These are phyloP conservation scores for Pogostemon cablin DNA, from an alignment of 257 asterid genomes.

Conservation along the genomic window DNA sequence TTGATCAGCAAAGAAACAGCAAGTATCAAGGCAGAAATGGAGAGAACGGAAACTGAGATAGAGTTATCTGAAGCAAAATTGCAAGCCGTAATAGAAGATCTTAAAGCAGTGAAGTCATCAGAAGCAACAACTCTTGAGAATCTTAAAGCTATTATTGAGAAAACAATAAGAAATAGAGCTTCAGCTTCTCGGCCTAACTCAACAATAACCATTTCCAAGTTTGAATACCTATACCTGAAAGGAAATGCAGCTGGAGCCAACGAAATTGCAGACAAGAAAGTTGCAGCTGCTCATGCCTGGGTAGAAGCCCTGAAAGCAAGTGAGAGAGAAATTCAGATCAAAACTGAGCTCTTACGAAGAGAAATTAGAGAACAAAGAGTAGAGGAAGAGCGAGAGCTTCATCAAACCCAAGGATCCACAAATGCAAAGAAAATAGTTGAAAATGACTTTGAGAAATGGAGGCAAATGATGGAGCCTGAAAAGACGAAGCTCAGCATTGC, in stretches of 20 bases:
- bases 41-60: constrained; percentile 57
- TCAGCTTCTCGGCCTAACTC: constrained; percentile 54
- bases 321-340: constrained; percentile 65
- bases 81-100: constrained; percentile 60
- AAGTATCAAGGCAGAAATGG: constrained; percentile 48
- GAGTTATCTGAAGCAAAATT: constrained; percentile 59
- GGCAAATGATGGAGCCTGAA: constrained; percentile 48
- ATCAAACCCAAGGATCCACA: constrained; percentile 40
- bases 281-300: constrained; percentile 94
- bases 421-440: constrained; percentile 40
- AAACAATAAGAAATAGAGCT: constrained; percentile 56
- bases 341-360: constrained; percentile 53
- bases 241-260: constrained; percentile 71
- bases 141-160: constrained; percentile 51
- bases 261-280: constrained; percentile 80
- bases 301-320: constrained; percentile 78
- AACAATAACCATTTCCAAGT: constrained; percentile 65
- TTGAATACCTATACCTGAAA: constrained; percentile 76
- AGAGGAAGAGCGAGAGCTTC: constrained; percentile 48
- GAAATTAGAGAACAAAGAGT: constrained; percentile 54
- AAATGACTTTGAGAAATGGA: constrained; percentile 51
- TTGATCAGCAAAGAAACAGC: constrained; percentile 53
- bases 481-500: constrained; percentile 31
- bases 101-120: constrained; percentile 59
- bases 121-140: constrained; percentile 70